These are phyloP conservation scores for Cucurbita ficifolia DNA, from an alignment of 306 rosid species.

Conservation along the genomic window DNA sequence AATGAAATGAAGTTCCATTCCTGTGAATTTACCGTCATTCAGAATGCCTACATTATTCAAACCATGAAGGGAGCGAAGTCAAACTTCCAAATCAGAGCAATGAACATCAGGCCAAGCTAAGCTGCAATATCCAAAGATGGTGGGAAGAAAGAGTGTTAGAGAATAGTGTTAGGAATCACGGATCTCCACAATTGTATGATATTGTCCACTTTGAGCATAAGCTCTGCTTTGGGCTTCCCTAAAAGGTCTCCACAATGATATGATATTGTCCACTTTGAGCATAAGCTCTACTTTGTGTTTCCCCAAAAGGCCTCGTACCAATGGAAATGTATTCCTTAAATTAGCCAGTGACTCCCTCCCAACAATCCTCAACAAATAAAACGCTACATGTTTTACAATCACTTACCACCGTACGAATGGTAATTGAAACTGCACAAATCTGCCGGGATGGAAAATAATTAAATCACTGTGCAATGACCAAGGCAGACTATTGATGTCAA, in stretches of 20 bases:
- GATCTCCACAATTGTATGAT: too few relatives aligned
- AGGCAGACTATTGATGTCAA: too few relatives aligned
- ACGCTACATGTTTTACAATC: neutral
- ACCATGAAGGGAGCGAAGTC: conserved; percentile 99
- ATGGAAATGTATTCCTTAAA: too few relatives aligned
- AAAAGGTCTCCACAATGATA: too few relatives aligned
- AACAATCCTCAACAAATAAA: neutral
- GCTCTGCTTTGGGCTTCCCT: too few relatives aligned
- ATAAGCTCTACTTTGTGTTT: too few relatives aligned
- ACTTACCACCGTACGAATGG: conserved; percentile 95
- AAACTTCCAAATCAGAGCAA: conserved; percentile 90
- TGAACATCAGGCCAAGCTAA: conserved; percentile 93
- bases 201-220: too few relatives aligned
- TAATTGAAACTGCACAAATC: conserved; percentile 97
- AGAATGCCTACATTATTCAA: conserved; percentile 73
- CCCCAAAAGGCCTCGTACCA: too few relatives aligned
- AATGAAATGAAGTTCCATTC: neutral
- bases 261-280: too few relatives aligned
- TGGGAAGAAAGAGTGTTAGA: neutral
- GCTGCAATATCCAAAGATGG: conserved; percentile 32
- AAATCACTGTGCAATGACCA: neutral
- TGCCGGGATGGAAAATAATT: conserved; percentile 20
- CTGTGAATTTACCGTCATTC: conserved; percentile 58
- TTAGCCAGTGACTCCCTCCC: too few relatives aligned
- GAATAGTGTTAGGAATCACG: too few relatives aligned